These are phyloP conservation scores for Leptographium lundbergii DNA, from an alignment of 2,329 filamentous ascomycete genomes.

Conservation along the genomic window DNA sequence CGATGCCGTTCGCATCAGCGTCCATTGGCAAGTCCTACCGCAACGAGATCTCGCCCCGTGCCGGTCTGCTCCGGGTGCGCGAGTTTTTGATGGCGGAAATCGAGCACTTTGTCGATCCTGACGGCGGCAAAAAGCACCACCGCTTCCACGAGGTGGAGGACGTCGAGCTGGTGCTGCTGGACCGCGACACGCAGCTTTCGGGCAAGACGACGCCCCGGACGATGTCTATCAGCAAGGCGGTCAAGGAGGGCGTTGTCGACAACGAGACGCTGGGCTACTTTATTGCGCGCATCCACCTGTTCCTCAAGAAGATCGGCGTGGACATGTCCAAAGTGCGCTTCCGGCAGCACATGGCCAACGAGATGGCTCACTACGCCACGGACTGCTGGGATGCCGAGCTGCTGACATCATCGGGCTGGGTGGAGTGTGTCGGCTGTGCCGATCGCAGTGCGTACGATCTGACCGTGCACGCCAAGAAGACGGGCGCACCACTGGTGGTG, in stretches of 20 bases:
- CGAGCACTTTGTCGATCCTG: constrained; percentile 93
- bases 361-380: constrained; percentile 78
- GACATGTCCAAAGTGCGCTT: constrained; percentile 85
- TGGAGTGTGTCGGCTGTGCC: constrained; percentile 95
- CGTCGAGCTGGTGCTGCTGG: constrained; percentile 70
- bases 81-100: constrained; percentile 99
- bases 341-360: constrained; percentile 82
- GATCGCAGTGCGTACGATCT: constrained; percentile 83
- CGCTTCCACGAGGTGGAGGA: constrained; percentile 80
- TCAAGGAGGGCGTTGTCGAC: constrained; percentile 71
- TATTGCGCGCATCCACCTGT: constrained; percentile 82
- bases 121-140: constrained; percentile 85
- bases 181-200: constrained; percentile 72
- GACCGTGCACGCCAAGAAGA: constrained; percentile 85
- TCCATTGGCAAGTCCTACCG: constrained; percentile 97
- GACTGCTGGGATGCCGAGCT: constrained; percentile 99
- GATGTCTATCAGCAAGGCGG: constrained; percentile 75
- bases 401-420: constrained; percentile 85
- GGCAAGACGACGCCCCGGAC: constrained; percentile 67
- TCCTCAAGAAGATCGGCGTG: constrained; percentile 78
- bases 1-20: constrained; percentile 94
- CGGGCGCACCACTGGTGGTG: constrained; percentile 73
- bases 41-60: constrained; percentile 91
- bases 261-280: constrained; percentile 99
- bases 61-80: constrained; percentile 82